phyloP scores from a whole-genome alignment of 129 eudicot genomes.

The Glebionis coronaria region DNA sequence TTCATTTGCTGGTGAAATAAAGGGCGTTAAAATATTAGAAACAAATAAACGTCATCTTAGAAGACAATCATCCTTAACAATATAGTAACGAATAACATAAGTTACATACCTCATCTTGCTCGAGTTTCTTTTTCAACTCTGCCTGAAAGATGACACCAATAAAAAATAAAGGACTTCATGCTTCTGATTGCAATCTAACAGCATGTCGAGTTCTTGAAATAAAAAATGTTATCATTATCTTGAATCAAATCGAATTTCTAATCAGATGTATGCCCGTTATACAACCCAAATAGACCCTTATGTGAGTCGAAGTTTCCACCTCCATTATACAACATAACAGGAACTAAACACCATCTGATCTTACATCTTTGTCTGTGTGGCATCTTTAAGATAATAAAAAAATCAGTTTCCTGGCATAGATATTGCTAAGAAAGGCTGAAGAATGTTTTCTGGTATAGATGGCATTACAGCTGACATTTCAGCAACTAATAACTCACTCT shows the following conservation, averaged over 20 bases:
- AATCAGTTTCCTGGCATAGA: too few relatives aligned
- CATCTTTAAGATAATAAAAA: constrained; percentile 69
- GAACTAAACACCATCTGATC: constrained; percentile 25
- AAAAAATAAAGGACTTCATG: neutral
- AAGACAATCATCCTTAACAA: neutral
- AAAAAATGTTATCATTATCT: too few relatives aligned
- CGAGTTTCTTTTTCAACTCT: constrained; percentile 43
- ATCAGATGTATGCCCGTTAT: too few relatives aligned
- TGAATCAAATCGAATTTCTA: too few relatives aligned
- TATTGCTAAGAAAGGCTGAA: too few relatives aligned
- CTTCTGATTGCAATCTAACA: too few relatives aligned
- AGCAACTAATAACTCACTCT: too few relatives aligned
- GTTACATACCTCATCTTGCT: constrained; percentile 46
- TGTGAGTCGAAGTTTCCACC: constrained; percentile 3
- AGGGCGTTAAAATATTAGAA: too few relatives aligned
- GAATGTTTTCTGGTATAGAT: too few relatives aligned
- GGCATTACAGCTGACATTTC: too few relatives aligned
- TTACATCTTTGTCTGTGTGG: constrained; percentile 86
- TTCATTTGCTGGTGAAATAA: constrained; percentile 34
- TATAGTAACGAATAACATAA: neutral
- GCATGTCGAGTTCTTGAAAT: too few relatives aligned
- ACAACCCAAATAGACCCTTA: too few relatives aligned
- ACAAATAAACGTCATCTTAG: neutral
- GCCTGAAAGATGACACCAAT: constrained; percentile 41
- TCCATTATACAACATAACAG: neutral